Conservation (phyloP, 768 basidiomycete species). For the Gloeopeniophorella convolvens region DNA sequence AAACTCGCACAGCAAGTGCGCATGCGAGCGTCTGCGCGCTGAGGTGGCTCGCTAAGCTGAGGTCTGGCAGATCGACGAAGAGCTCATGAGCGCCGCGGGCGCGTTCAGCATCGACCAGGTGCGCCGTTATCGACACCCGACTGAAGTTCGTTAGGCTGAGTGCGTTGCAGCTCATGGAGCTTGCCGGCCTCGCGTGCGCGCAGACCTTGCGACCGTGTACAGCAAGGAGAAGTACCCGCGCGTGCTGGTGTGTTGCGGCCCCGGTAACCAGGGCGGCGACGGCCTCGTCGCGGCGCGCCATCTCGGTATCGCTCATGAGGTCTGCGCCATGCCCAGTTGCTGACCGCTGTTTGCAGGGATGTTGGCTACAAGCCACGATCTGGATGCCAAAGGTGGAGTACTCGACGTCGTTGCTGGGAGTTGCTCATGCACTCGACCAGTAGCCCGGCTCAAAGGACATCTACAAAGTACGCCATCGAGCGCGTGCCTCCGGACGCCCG, state of each 20-base stretch:
- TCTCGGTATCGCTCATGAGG: constrained; percentile 48
- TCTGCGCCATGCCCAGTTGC: background rate
- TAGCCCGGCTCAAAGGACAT: constrained; percentile 91
- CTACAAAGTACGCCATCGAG: constrained; percentile 54
- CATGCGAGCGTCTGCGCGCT: too few relatives aligned
- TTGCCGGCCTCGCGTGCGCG: constrained; percentile 92
- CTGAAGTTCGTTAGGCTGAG: background rate
- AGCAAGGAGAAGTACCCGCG: constrained; percentile 56
- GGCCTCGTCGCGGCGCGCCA: constrained; percentile 95
- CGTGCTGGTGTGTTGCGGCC: constrained; percentile 94
- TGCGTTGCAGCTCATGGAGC: constrained; percentile 75
- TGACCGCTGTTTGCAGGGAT: constrained; percentile 46
- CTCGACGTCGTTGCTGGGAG: background rate
- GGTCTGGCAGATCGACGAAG: constrained; percentile 72
- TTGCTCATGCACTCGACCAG: background rate
- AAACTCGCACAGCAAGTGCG: constrained; percentile 62
- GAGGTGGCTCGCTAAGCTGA: constrained; percentile 28
- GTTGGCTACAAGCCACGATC: constrained; percentile 85
- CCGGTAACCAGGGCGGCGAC: constrained; percentile 97
- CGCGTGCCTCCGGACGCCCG: too few relatives aligned
- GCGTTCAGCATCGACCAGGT: constrained; percentile 96
- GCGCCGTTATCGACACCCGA: constrained; percentile 4
- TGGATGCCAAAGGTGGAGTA: constrained; percentile 84
- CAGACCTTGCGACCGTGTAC: constrained; percentile 81
- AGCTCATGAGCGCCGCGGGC: constrained; percentile 82